A percentile compares a stretch with the other conserved stretches of the same genome.
Evolutionary conservation across 2,329 filamentous ascomycete genomes (phyloP).

Genomic region (Nannizzia gypsea): DNA sequence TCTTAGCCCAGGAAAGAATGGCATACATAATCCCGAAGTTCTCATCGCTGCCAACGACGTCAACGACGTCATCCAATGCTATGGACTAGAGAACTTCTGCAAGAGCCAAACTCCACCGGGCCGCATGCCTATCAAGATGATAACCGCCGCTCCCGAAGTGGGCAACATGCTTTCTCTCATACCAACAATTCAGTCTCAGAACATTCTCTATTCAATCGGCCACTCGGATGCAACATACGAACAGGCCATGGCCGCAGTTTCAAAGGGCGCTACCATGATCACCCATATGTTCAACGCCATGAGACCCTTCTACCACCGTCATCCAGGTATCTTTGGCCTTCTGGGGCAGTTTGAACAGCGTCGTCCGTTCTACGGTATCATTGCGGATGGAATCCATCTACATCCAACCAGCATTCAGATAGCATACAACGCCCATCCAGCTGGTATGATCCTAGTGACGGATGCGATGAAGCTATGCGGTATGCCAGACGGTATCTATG

Average conservation of each 20-base stretch:
- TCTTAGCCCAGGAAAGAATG: slow-evolving; percentile 69
- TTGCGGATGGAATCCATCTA: slow-evolving; percentile 80
- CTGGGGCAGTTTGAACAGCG: slow-evolving; percentile 52
- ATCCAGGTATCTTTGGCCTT: slow-evolving; percentile 81
- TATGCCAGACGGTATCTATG: slow-evolving; percentile 69
- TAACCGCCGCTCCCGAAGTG: slow-evolving; percentile 76
- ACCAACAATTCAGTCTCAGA: slow-evolving; percentile 49
- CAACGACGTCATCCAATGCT: slow-evolving; percentile 41
- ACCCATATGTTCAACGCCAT: slow-evolving; percentile 93
- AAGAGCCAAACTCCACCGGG: slow-evolving; percentile 7
- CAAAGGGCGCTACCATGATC: slow-evolving; percentile 73
- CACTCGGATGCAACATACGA: slow-evolving; percentile 84
- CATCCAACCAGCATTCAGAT: slow-evolving; percentile 83
- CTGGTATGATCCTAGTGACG: slow-evolving; percentile 77
- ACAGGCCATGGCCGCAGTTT: slow-evolving; percentile 58
- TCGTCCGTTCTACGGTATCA: slow-evolving; percentile 72
- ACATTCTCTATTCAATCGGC: slow-evolving; percentile 68
- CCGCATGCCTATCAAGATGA: slow-evolving; percentile 50
- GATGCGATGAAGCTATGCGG: slow-evolving; percentile 85
- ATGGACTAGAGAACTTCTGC: slow-evolving; percentile 57
- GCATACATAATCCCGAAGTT: slow-evolving; percentile 67
- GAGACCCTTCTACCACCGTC: slow-evolving; percentile 78
- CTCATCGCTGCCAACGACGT: slow-evolving; percentile 53
- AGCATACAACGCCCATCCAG: slow-evolving; percentile 72
- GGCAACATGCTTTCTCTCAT: slow-evolving; percentile 60